Evolutionary conservation across 257 asterid species (phyloP).

Genomic region (Solanum appendiculatum): DNA sequence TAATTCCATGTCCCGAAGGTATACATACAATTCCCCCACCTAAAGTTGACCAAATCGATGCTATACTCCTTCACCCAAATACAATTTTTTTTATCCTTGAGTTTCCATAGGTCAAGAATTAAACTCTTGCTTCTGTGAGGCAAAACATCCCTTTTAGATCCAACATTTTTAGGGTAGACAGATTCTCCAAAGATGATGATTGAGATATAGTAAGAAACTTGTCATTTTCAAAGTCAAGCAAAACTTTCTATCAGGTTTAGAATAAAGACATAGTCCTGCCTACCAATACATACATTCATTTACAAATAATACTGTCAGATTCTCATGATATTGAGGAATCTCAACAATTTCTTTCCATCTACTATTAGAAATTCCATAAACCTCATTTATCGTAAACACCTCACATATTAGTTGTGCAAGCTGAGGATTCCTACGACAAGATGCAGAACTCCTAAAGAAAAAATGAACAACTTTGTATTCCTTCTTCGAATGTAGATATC

Average conservation of each 20-base stretch:
- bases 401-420: too few species aligned
- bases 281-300: background rate
- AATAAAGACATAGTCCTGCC: background rate
- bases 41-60: background rate
- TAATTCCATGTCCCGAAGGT: background rate
- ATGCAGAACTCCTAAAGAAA: too few species aligned
- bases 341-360: background rate
- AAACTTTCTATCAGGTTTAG: background rate
- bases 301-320: background rate
- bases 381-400: background rate
- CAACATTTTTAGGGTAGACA: background rate
- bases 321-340: background rate
- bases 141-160: background rate
- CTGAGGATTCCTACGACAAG: too few species aligned
- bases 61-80: background rate
- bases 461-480: too few species aligned
- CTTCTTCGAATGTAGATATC: too few species aligned
- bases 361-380: background rate
- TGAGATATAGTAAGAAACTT: background rate
- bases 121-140: background rate
- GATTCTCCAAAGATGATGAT: background rate
- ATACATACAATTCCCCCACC: background rate
- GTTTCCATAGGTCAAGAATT: background rate
- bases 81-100: background rate
- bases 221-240: background rate